These are phyloP conservation scores for Mucuna pruriens DNA, from an alignment of 306 rosid species.

Conservation along the genomic window DNA sequence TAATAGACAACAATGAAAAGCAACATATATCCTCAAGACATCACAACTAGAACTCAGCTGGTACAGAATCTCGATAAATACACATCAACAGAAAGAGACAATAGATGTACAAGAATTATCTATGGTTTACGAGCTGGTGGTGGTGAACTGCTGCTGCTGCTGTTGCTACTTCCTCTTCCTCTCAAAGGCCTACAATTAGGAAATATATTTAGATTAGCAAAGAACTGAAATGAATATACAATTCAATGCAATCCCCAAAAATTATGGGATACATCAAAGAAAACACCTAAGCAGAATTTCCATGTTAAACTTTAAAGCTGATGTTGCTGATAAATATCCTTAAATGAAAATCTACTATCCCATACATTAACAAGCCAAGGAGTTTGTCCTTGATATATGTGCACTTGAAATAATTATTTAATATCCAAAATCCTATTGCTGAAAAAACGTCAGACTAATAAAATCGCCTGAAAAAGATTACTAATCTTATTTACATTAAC, in stretches of 20 bases:
- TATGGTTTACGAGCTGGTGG: slow-evolving; percentile 75
- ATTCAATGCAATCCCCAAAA: neutral
- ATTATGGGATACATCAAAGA: neutral
- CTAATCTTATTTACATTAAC: neutral
- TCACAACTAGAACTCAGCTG: slow-evolving; percentile 24
- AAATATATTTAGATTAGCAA: neutral
- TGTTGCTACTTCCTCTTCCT: slow-evolving; percentile 87
- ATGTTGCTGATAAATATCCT: neutral
- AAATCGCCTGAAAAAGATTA: too few species aligned
- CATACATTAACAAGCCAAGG: neutral
- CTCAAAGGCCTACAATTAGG: slow-evolving; percentile 68
- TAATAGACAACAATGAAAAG: slow-evolving; percentile 5
- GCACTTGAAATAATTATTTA: neutral
- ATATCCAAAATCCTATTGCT: neutral
- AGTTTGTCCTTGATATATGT: neutral
- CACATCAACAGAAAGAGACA: slow-evolving; percentile 38
- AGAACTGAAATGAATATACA: neutral
- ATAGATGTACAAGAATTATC: slow-evolving; percentile 27
- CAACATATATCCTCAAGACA: slow-evolving; percentile 30
- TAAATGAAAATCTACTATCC: neutral
- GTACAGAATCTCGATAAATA: slow-evolving; percentile 28
- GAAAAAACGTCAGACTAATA: neutral
- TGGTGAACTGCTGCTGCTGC: slow-evolving; percentile 93
- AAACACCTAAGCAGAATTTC: slow-evolving; percentile 1
- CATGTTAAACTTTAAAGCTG: neutral